These are phyloP conservation scores for Zoysia japonica DNA, from an alignment of 176 grass and related monocot species.

Conservation along the genomic window DNA sequence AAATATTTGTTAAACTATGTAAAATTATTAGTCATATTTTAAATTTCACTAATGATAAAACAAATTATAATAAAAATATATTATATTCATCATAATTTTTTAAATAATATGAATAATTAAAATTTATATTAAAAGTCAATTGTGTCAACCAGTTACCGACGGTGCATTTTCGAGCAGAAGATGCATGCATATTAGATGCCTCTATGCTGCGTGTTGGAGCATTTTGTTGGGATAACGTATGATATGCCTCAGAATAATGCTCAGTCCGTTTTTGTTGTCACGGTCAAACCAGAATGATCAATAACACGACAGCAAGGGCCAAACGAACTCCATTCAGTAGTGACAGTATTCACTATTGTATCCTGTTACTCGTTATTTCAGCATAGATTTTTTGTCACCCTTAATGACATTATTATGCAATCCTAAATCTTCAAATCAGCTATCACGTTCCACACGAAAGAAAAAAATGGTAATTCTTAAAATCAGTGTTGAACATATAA, in stretches of 20 bases:
- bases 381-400: constrained; percentile 1
- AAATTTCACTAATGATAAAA: no score
- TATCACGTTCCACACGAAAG: neutral
- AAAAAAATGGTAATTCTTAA: neutral
- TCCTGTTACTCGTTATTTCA: neutral
- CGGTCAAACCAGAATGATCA: neutral
- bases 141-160: no score
- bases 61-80: no score
- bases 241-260: neutral
- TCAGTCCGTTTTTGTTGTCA: neutral
- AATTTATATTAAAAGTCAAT: no score
- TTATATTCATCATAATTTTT: no score
- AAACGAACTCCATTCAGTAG: neutral
- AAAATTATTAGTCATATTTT: no score
- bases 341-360: neutral
- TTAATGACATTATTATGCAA: constrained; percentile 8
- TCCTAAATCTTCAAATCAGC: constrained; percentile 16
- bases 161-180: no score
- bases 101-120: no score
- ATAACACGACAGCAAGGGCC: neutral
- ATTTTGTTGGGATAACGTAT: neutral
- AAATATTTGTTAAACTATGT: no score
- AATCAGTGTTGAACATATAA: neutral
- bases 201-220: no score
- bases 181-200: no score